Evolutionary conservation across 1,139 yeast species (phyloP), one percentile per base, ranked within the genome.

Genomic region (Kodamaea alishanica): DNA sequence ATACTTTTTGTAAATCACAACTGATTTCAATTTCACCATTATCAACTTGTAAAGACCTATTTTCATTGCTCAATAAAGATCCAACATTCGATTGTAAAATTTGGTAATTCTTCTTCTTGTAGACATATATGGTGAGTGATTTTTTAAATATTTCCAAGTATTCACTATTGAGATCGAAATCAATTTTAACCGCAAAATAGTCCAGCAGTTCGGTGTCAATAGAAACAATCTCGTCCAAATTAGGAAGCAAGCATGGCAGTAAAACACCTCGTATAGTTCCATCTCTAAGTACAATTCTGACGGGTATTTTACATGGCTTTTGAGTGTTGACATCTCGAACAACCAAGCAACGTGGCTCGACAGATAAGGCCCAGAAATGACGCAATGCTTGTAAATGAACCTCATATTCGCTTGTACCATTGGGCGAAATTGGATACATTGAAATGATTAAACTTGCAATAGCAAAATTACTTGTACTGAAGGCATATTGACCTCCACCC

Each of bases 401-500:
- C 40, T 76, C 80, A 41, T 67, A 63, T 22, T 69, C 76, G 26
- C 63, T 58, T 29, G 56, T 58, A 12, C 59, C 70, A 39, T 56
- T 63, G 24, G 94, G 87, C 48, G 80, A 81, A 5, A 84, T 72
- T 0, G 97, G 96, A 46, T 85, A 84, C 34, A 83, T 68, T 2
- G 96, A 76, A 0, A 85, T 77, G 1, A 89, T 69, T 44, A 88
- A 67, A n/a, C 83, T 67, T 0, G 95, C 95, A 44, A 84, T 69
- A 6, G 86, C 80, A 51, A 88, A 72, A 46, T 80, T 75, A 8
- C 81, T 70, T 31, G 73, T 73, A 26, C 77, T 73, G 46, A 92
- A 77, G 0, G 95, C 92, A 61, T 80, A 88, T 57, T 88, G 96
- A 0, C 97, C 97, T 5, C 96, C 95, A 0, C 97, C 96, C 32